Conservation (phyloP, 495 filamentous ascomycete species). For the Polyplosphaeria fusca region DNA sequence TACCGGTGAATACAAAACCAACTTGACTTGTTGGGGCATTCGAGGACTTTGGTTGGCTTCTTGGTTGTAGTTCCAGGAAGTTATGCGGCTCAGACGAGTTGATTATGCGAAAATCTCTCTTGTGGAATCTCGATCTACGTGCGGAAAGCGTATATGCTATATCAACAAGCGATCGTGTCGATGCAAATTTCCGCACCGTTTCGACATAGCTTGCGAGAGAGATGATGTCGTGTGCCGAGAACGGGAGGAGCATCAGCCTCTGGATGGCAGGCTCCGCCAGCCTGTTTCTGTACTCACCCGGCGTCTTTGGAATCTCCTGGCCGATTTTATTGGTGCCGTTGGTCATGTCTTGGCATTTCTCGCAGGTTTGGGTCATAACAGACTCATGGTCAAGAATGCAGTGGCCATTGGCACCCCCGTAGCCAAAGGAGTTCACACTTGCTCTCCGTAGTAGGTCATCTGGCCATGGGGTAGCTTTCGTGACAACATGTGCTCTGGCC, state of each 20-base stretch:
- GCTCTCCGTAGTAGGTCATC: not conserved
- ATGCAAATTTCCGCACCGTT: not conserved
- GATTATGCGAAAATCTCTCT: conserved; percentile 6
- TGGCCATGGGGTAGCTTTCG: conserved; percentile 24
- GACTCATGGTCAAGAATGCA: conserved; percentile 19
- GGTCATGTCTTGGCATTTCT: not conserved
- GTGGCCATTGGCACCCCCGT: conserved; percentile 25
- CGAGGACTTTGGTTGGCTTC: not conserved
- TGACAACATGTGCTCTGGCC: conserved; percentile 3
- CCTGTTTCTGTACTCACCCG: not conserved
- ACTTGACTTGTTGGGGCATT: not conserved
- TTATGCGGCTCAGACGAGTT: not conserved
- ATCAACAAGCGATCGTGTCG: conserved; percentile 4
- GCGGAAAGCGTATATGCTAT: conserved; percentile 19
- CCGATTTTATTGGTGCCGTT: not conserved
- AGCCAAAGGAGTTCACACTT: conserved; percentile 25
- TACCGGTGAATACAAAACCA: conserved; percentile 31
- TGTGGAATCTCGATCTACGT: not conserved
- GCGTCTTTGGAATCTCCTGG: not conserved
- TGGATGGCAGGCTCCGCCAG: not conserved
- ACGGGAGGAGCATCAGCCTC: conserved; percentile 8
- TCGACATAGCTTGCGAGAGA: conserved; percentile 2
- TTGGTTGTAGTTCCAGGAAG: no score
- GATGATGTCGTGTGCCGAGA: conserved; percentile 14
- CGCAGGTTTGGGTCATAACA: not conserved